A percentile compares a stretch with the other conserved stretches of the same genome.
These are phyloP conservation scores for Castanea sativa DNA, from an alignment of 306 rosid species.

Conservation along the genomic window DNA sequence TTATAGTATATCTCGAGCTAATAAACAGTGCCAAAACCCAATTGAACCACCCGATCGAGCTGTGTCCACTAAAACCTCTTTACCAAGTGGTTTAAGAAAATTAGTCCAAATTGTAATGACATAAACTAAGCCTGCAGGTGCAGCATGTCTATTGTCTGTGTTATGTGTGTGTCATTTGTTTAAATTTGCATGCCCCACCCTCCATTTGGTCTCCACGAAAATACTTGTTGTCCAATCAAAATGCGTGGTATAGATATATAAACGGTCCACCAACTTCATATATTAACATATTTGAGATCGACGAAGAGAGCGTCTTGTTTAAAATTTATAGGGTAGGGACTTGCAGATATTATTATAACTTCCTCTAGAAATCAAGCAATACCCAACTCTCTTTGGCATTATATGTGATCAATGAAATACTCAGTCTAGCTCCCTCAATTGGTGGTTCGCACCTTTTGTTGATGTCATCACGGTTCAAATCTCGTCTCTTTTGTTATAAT, in stretches of 20 bases:
- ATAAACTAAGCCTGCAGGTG: background rate
- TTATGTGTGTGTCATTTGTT: slow-evolving; percentile 3
- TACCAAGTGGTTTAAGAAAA: background rate
- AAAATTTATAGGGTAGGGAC: background rate
- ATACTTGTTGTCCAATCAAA: background rate
- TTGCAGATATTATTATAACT: background rate
- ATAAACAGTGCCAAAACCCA: background rate
- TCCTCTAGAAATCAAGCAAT: background rate
- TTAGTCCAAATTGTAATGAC: background rate
- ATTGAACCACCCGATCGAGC: background rate
- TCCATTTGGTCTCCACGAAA: background rate
- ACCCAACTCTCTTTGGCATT: background rate
- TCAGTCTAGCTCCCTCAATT: too few relatives aligned
- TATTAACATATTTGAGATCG: background rate
- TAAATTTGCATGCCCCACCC: slow-evolving; percentile 8
- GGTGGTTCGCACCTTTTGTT: too few relatives aligned
- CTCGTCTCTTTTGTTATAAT: too few relatives aligned
- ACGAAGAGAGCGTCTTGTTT: background rate
- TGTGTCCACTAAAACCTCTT: background rate
- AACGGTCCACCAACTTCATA: background rate
- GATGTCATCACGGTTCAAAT: too few relatives aligned
- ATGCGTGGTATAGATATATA: background rate
- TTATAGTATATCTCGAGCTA: too few relatives aligned
- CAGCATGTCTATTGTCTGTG: background rate
- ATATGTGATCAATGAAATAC: too few relatives aligned